Evolutionary conservation across 768 basidiomycete species (phyloP).

Genomic region (Lactarius trivialis): DNA sequence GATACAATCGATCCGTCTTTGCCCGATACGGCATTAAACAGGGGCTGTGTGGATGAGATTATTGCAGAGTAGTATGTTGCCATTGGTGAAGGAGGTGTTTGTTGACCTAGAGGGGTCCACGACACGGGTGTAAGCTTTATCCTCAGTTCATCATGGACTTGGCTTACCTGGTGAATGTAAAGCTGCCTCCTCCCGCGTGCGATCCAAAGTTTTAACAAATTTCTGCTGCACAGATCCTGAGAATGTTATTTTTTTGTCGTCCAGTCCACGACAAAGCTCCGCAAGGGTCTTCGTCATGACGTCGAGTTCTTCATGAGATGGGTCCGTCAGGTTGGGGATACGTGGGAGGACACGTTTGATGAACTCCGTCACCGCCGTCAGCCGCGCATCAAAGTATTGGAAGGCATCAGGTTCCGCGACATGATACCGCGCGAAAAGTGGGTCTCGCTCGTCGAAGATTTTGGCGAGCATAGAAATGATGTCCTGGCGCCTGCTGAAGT

Average conservation of each 20-base stretch:
- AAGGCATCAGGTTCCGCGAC: neutral
- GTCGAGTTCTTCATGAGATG: slow-evolving; percentile 3
- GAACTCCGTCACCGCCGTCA: slow-evolving; percentile 1
- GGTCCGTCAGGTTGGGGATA: neutral
- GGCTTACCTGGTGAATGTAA: neutral
- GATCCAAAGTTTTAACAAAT: neutral
- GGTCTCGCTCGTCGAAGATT: neutral
- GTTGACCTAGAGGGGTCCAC: neutral
- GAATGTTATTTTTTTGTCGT: neutral
- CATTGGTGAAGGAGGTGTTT: neutral
- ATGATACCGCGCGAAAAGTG: neutral
- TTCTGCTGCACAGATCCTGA: neutral
- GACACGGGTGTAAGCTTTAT: neutral
- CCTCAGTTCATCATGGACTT: neutral
- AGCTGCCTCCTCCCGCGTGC: neutral
- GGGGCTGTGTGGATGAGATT: neutral
- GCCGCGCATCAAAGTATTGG: neutral
- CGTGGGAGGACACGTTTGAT: neutral
- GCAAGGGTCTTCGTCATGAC: neutral
- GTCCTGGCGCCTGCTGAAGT: neutral
- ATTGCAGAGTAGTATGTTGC: neutral
- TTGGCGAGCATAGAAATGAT: neutral
- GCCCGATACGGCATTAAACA: too few species aligned
- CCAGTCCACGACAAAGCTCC: slow-evolving; percentile 3
- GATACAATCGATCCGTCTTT: neutral